Evolutionary conservation across 257 asterid genomes (phyloP).

Genomic region (Voacanga thouarsii): DNA sequence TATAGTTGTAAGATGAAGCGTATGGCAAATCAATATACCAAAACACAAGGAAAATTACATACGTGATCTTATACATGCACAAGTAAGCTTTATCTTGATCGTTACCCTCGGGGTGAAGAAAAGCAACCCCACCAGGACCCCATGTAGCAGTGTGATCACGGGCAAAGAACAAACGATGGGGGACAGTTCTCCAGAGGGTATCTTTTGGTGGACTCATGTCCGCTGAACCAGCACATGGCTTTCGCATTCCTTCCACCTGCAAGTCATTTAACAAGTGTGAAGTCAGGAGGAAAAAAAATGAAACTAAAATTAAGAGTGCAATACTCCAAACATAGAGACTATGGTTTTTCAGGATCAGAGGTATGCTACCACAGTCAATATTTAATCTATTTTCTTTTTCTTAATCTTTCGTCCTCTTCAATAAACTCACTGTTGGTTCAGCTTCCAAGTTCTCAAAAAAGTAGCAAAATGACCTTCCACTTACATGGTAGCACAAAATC

Average conservation of each 20-base stretch:
- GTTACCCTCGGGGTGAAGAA: constrained; percentile 69
- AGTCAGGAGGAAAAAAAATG: neutral
- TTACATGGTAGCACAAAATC: neutral
- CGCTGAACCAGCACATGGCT: constrained; percentile 62
- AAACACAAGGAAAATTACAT: constrained; percentile 25
- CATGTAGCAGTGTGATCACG: constrained; percentile 67
- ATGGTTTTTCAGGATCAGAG: neutral
- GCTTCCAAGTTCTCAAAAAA: neutral
- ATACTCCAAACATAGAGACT: neutral
- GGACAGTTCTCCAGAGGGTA: constrained; percentile 60
- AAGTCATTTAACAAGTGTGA: constrained; percentile 21
- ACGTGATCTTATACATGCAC: constrained; percentile 91
- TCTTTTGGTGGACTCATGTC: constrained; percentile 74
- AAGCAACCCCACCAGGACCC: constrained; percentile 99
- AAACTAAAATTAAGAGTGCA: neutral
- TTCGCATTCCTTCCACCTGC: constrained; percentile 82
- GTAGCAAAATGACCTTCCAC: neutral
- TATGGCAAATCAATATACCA: neutral
- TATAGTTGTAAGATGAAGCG: neutral
- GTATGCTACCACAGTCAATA: neutral
- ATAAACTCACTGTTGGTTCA: neutral
- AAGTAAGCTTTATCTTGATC: constrained; percentile 54
- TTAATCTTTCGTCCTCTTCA: neutral
- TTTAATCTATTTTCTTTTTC: neutral
- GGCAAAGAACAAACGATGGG: constrained; percentile 83